These are phyloP conservation scores for Lasiodiplodia sp. DNA, from an alignment of 2,329 filamentous ascomycete genomes.

Conservation along the genomic window DNA sequence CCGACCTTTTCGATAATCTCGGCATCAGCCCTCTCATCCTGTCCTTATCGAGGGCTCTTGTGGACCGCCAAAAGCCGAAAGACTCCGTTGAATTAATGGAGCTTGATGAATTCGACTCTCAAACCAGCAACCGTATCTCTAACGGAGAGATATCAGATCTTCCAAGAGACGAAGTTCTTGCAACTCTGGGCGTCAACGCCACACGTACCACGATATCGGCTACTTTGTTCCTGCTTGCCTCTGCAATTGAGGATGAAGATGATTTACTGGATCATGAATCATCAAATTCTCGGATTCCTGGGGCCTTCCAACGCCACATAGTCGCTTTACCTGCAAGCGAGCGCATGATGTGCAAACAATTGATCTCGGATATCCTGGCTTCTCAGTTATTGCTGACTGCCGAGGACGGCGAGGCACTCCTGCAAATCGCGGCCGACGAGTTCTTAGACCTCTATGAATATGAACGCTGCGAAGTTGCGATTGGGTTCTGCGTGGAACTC, in stretches of 20 bases:
- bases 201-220: conserved; percentile 16
- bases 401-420: conserved; percentile 52
- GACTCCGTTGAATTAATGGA: conserved; percentile 66
- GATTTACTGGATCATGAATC: neutral
- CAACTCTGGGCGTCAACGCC: conserved; percentile 29
- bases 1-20: conserved; percentile 35
- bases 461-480: conserved; percentile 76
- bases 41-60: conserved; percentile 42
- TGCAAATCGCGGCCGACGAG: conserved; percentile 55
- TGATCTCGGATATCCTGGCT: conserved; percentile 31
- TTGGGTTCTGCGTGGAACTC: conserved; percentile 71
- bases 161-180: conserved; percentile 55
- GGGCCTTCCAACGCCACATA: conserved; percentile 31
- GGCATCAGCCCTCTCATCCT: conserved; percentile 46
- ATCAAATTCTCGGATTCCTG: conserved; percentile 26
- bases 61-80: conserved; percentile 37
- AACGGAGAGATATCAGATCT: conserved; percentile 43
- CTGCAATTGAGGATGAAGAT: conserved; percentile 2
- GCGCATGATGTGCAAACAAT: conserved; percentile 31
- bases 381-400: conserved; percentile 36
- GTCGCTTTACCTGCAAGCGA: conserved; percentile 30
- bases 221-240: conserved; percentile 29
- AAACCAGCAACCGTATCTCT: conserved; percentile 58
- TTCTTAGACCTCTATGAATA: conserved; percentile 65
- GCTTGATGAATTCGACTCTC: conserved; percentile 70